Evolutionary conservation across 176 grass and related monocot species (phyloP).

Genomic region (Eragrostis curvula): DNA sequence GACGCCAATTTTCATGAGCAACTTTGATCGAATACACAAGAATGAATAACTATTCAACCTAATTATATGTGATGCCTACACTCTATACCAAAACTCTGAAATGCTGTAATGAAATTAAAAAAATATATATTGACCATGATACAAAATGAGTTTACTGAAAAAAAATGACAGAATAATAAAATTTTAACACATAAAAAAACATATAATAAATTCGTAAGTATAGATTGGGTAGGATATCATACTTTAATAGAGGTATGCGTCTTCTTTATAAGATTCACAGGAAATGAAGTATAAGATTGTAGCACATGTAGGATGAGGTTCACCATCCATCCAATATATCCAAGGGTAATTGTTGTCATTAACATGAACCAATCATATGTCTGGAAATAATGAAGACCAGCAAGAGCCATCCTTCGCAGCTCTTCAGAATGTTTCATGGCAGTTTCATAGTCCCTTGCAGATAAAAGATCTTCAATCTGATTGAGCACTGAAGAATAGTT

Average conservation of each 20-base stretch:
- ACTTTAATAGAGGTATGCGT: conserved; percentile 63
- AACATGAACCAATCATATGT: conserved; percentile 99
- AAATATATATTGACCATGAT: neutral
- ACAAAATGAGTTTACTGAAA: conserved; percentile 27
- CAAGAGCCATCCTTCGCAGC: conserved; percentile 78
- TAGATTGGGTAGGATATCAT: conserved; percentile 37
- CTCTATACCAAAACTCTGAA: neutral
- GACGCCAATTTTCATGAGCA: conserved; percentile 26
- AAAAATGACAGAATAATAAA: conserved; percentile 12
- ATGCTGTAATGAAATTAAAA: conserved; percentile 5
- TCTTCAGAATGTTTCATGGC: conserved; percentile 76
- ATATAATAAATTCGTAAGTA: conserved; percentile 31
- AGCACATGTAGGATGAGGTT: conserved; percentile 86
- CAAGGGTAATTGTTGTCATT: conserved; percentile 93
- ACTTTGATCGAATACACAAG: neutral
- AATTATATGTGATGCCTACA: conserved; percentile 19
- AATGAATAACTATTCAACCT: neutral
- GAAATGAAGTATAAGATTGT: conserved; percentile 80
- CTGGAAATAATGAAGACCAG: conserved; percentile 98
- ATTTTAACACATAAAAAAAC: neutral
- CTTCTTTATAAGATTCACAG: conserved; percentile 60
- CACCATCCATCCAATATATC: conserved; percentile 97
- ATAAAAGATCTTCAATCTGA: conserved; percentile 87
- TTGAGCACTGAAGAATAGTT: conserved; percentile 62
- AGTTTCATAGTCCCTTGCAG: conserved; percentile 66